Conservation (phyloP, 768 basidiomycete genomes). For the Pisolithus sp. region DNA sequence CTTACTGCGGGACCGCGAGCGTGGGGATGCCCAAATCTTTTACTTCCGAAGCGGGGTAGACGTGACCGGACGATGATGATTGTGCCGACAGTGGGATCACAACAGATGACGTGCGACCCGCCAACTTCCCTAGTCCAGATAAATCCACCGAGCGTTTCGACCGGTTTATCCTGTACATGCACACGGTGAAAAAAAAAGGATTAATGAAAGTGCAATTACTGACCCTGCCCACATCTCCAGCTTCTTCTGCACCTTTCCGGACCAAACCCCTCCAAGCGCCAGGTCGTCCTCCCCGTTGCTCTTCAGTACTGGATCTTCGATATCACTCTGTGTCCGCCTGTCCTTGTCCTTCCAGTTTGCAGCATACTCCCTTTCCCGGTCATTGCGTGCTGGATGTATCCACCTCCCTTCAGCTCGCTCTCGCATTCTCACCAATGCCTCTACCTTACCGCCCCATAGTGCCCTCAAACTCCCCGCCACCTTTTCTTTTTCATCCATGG, state of each 20-base stretch:
- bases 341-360: constrained; percentile 25
- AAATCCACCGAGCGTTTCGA: constrained; percentile 26
- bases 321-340: constrained; percentile 24
- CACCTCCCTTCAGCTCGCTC: constrained; percentile 21
- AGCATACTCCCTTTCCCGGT: constrained; percentile 23
- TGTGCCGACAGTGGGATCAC: constrained; percentile 28
- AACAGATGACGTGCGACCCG: constrained; percentile 22
- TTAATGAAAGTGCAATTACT: constrained; percentile 9
- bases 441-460: constrained; percentile 29
- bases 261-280: constrained; percentile 31
- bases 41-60: constrained; percentile 20
- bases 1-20: constrained; percentile 36
- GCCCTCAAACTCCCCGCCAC: constrained; percentile 28
- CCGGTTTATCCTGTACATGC: constrained; percentile 28
- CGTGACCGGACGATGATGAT: constrained; percentile 29
- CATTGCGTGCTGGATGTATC: constrained; percentile 11
- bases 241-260: constrained; percentile 40
- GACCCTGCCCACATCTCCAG: constrained; percentile 46
- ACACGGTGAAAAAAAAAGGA: neutral
- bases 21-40: constrained; percentile 30
- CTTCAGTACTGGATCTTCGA: constrained; percentile 21
- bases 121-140: constrained; percentile 16
- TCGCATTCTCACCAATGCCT: constrained; percentile 21
- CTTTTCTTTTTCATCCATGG: constrained; percentile 29
- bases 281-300: constrained; percentile 25